A percentile compares a stretch with the other conserved stretches of the same genome.
Conservation (phyloP, 768 basidiomycete species). For the Roridomyces roridus region DNA sequence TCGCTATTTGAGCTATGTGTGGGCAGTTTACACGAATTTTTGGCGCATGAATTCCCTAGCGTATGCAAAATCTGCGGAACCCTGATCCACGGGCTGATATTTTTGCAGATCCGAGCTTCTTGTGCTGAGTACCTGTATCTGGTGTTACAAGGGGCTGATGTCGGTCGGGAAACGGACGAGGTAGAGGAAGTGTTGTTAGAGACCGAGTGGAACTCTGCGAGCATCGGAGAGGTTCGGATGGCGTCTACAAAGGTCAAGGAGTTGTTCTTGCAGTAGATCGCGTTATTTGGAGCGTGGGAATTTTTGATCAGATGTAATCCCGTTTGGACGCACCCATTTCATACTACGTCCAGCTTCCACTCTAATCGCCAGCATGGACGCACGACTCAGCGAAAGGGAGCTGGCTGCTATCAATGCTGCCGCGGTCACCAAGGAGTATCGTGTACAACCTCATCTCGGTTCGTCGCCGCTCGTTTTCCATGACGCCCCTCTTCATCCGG, state of each 20-base stretch:
- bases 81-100: slow-evolving; percentile 3
- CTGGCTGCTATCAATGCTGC: slow-evolving; percentile 85
- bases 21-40: slow-evolving; percentile 59
- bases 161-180: slow-evolving; percentile 67
- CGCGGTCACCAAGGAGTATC: slow-evolving; percentile 88
- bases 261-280: slow-evolving; percentile 35
- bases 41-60: slow-evolving; percentile 82
- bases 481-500: slow-evolving; percentile 20
- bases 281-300: slow-evolving; percentile 15
- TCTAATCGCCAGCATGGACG: slow-evolving; percentile 46
- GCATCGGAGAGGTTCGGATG: slow-evolving; percentile 43
- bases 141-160: slow-evolving; percentile 71
- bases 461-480: slow-evolving; percentile 33
- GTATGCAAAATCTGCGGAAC: slow-evolving; percentile 47
- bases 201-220: slow-evolving; percentile 64
- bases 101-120: slow-evolving; percentile 71
- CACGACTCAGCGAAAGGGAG: slow-evolving; percentile 74
- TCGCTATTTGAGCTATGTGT: slow-evolving; percentile 52
- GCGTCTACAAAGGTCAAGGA: slow-evolving; percentile 49
- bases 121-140: slow-evolving; percentile 87
- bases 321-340: slow-evolving; percentile 1
- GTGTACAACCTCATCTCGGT: slow-evolving; percentile 90
- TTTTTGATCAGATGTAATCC: neutral
- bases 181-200: slow-evolving; percentile 76
- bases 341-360: neutral